Base-by-base conservation (phyloP, 2,329 filamentous ascomycete genomes). In the Fusarium buharicum region DNA sequence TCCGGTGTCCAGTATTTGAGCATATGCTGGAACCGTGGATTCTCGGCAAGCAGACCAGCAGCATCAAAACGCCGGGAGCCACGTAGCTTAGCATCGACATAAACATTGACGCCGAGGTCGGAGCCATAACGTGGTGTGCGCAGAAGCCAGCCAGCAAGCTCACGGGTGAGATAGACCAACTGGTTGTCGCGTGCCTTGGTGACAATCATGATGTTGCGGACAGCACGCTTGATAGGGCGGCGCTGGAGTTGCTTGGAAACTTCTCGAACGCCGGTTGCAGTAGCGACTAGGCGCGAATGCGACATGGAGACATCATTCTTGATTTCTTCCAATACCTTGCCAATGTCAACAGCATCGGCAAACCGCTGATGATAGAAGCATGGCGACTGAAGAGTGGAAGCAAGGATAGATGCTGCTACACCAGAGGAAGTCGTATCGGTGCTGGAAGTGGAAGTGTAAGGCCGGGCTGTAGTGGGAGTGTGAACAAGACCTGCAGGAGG, bases 361-460 rank as follows among this genome's bases (percentile, higher is more conserved):
- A 99, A 99, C 62, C 94, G 88, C 78, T 96, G 91, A 78, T 99
- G 95, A 79, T 97, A 98, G 79, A 96, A 99, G 80, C 95, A 99
- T 13, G 95, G 95, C 39, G 93, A 97, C 69, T 94, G 90, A 49
- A 98, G 80, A 11, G 69, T 84, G 11, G 89, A 60, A 24, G 52
- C 56, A 22, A 70, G 52, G 38, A 61, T 55, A 22, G 55, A 61
- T 36, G 59, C 57, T 20, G 56, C 52, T 9, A 52, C 41, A 34
- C 62, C 53, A 39, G 66, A 54, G 13, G 63, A 45, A 36, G 46
- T 50, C 24, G 61, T 59, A 36, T 56, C 45, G 34, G 45, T 47
- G 38, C 53, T 66, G 31, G 59, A 41, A 14, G 46, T 50, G 28
- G 53, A 52, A 24, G 59, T 50, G 44, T 61, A 50, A 62, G 52